phyloP scores from a whole-genome alignment of 2,329 filamentous ascomycete species.

The Monilinia fructicola region DNA sequence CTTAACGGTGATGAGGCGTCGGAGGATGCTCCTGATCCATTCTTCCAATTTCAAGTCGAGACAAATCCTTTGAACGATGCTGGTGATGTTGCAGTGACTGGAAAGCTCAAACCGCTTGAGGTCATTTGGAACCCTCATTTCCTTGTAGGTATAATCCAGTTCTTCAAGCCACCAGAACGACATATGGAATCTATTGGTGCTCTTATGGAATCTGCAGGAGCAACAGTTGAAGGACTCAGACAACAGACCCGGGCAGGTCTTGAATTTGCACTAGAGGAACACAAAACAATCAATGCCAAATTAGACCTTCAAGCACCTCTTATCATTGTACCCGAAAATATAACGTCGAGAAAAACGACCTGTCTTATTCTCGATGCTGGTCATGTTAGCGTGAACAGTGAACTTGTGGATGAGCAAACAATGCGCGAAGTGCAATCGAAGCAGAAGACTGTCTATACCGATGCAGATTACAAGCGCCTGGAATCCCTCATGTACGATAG shows the following conservation, averaged over 20 bases:
- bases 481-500: slow-evolving; percentile 98
- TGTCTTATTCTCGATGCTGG: slow-evolving; percentile 95
- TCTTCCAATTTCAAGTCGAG: slow-evolving; percentile 91
- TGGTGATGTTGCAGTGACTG: slow-evolving; percentile 84
- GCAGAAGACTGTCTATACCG: slow-evolving; percentile 81
- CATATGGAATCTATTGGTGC: slow-evolving; percentile 99
- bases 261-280: slow-evolving; percentile 94
- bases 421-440: slow-evolving; percentile 88
- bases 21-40: slow-evolving; percentile 61
- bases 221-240: slow-evolving; percentile 89
- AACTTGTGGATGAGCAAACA: slow-evolving; percentile 88
- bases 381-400: slow-evolving; percentile 90
- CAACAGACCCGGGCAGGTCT: slow-evolving; percentile 95
- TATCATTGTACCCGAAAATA: slow-evolving; percentile 93
- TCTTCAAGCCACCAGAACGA: slow-evolving; percentile 92
- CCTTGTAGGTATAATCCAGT: slow-evolving; percentile 84
- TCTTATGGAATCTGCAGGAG: slow-evolving; percentile 91
- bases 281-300: slow-evolving; percentile 96
- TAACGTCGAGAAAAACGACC: slow-evolving; percentile 74
- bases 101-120: slow-evolving; percentile 92
- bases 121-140: slow-evolving; percentile 97
- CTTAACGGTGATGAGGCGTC: slow-evolving; percentile 44
- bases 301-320: slow-evolving; percentile 93
- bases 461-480: slow-evolving; percentile 82
- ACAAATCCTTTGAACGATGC: slow-evolving; percentile 92